A percentile compares a stretch with the other conserved stretches of the same genome.
Evolutionary conservation across 306 rosid genomes (phyloP).

Genomic region (Herpetospermum pedunculosum): DNA sequence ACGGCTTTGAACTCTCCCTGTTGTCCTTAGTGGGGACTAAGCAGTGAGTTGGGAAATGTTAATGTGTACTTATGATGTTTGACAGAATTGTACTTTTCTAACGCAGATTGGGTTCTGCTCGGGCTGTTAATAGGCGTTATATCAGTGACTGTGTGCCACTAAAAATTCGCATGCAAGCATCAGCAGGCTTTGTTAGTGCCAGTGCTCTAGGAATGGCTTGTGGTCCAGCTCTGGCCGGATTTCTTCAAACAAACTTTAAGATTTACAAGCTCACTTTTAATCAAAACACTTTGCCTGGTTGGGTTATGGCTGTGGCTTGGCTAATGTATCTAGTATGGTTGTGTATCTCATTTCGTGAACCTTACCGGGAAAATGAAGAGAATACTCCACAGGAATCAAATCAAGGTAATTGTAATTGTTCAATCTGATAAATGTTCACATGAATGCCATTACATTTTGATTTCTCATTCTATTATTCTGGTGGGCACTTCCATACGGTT

Average conservation of each 20-base stretch:
- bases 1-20: neutral
- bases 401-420: constrained; percentile 35
- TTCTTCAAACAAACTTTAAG: constrained; percentile 73
- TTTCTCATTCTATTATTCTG: neutral
- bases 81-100: constrained; percentile 7
- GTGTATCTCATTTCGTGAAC: constrained; percentile 80
- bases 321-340: constrained; percentile 70
- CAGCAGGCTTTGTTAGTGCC: constrained; percentile 97
- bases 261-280: constrained; percentile 75
- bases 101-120: constrained; percentile 89
- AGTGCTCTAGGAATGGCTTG: constrained; percentile 99
- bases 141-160: constrained; percentile 94
- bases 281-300: constrained; percentile 82
- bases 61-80: neutral
- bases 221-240: constrained; percentile 96
- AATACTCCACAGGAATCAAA: constrained; percentile 30
- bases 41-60: neutral
- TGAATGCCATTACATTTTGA: neutral
- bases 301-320: constrained; percentile 97
- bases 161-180: constrained; percentile 87
- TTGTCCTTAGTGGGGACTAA: neutral
- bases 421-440: neutral
- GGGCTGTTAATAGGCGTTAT: constrained; percentile 97
- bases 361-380: constrained; percentile 46
- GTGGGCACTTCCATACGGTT: neutral